phyloP scores from a whole-genome alignment of 306 rosid species.

The Citrullus colocynthis region DNA sequence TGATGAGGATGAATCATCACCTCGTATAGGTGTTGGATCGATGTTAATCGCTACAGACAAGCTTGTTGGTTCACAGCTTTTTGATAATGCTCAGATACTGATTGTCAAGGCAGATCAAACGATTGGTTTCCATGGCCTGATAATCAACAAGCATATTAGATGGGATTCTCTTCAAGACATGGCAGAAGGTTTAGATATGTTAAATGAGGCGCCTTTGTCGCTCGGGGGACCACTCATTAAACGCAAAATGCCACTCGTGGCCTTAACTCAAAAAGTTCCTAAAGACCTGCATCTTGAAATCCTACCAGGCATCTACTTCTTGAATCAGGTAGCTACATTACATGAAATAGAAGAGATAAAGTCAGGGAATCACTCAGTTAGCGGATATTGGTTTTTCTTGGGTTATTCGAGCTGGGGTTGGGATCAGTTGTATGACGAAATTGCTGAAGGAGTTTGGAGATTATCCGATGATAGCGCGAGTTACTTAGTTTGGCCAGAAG shows the following conservation, averaged over 20 bases:
- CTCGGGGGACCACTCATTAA: constrained; percentile 62
- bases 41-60: constrained; percentile 56
- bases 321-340: constrained; percentile 39
- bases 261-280: constrained; percentile 33
- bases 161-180: constrained; percentile 52
- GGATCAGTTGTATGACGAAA: constrained; percentile 65
- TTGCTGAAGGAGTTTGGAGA: constrained; percentile 63
- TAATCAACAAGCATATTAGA: constrained; percentile 53
- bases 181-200: constrained; percentile 29
- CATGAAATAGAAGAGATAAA: constrained; percentile 37
- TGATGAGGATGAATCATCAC: constrained; percentile 20
- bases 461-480: constrained; percentile 29
- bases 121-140: constrained; percentile 70
- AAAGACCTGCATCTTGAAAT: constrained; percentile 35
- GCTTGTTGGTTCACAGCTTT: constrained; percentile 45
- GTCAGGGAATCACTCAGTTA: constrained; percentile 25
- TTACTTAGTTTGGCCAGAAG: constrained; percentile 59
- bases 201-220: constrained; percentile 52
- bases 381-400: constrained; percentile 70
- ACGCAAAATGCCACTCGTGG: constrained; percentile 47
- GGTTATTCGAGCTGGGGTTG: constrained; percentile 89
- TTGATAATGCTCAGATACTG: constrained; percentile 61
- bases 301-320: constrained; percentile 58
- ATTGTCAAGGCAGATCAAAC: constrained; percentile 53
- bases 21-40: constrained; percentile 40